Base-by-base conservation (phyloP, 495 filamentous ascomycete species). In the Penicillium lagena region DNA sequence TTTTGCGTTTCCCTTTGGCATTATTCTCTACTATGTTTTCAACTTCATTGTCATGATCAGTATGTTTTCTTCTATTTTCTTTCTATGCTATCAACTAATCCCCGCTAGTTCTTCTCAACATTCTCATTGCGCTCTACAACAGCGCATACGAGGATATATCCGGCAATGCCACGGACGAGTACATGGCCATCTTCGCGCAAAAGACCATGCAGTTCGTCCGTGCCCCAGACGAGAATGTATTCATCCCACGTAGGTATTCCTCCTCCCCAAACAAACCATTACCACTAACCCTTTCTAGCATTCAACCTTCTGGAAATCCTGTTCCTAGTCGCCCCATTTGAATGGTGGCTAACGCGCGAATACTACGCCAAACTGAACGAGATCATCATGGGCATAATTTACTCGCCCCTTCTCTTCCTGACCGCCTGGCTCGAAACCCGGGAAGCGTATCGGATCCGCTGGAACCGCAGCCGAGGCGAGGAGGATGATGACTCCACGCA, bases 141-240 rank as follows among this genome's bases (percentile, higher is more conserved):
- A 87, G 81, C 51, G 91, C 94, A 27, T 98, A 98, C 64, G 83
- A 89, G 47, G 90, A 96, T 63, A 95, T 98, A 51, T 95, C 91
- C 41, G 86, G 84, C 35, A 96, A 97, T 58, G 89, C 94, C 12
- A 82, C 82, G 41, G 94, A 97, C 58, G 93, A 98, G 63, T 98
- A 88, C 64, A 85, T 98, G 64, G 89, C 89, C 0, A 79, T 95
- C 14, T 89, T 88, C 53, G 74, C 88, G 2, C 87, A 91, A 48
- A 95, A 96, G 59, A 96, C 90, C 1, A 87, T 96, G 72, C 86
- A 90, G 54, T 98, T 96, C 54, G 87, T 97, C 8, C 88, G 94
- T 30, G 94, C 93, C 0, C 93, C 93, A 0, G 93, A 97, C 54
- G 94, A 97, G 63, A 96, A 98, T 52, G 93, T 98, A 37, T 98